Conservation (phyloP, 2,329 filamentous ascomycete species). For the Verticillium dahliae region DNA sequence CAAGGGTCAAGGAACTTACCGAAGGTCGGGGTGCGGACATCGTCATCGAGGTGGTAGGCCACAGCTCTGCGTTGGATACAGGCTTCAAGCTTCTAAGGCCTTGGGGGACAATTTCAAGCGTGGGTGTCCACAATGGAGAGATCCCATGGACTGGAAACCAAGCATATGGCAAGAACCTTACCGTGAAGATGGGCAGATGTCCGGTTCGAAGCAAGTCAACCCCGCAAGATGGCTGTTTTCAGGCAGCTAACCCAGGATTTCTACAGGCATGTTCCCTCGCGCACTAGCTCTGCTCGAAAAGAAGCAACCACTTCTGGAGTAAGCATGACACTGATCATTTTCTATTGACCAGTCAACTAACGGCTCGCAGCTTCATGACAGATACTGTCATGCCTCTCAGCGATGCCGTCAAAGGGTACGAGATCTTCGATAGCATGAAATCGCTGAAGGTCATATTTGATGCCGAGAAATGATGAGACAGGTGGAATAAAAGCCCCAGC, state of each 20-base stretch:
- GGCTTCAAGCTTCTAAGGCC: constrained; percentile 68
- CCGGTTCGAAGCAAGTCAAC: constrained; percentile 52
- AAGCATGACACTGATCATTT: background rate
- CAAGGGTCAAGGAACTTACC: constrained; percentile 67
- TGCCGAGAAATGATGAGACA: background rate
- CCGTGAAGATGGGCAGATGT: constrained; percentile 69
- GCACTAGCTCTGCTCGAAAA: constrained; percentile 56
- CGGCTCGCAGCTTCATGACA: constrained; percentile 59
- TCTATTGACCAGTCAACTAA: background rate
- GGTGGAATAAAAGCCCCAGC: no score
- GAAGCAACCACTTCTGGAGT: constrained; percentile 44
- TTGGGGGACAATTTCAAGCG: constrained; percentile 67
- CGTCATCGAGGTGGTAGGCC: constrained; percentile 72
- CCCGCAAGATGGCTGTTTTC: background rate
- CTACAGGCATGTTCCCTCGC: constrained; percentile 48
- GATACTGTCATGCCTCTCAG: constrained; percentile 67
- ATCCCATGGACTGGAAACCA: constrained; percentile 62
- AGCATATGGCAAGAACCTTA: constrained; percentile 64
- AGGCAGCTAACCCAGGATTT: background rate
- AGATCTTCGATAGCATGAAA: constrained; percentile 66
- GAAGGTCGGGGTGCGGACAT: constrained; percentile 79
- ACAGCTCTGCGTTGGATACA: constrained; percentile 61
- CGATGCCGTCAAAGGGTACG: constrained; percentile 61
- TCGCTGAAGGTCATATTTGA: constrained; percentile 66
- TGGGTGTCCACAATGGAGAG: constrained; percentile 71